Evolutionary conservation across 2,329 filamentous ascomycete genomes (phyloP).

Genomic region (Fusarium sp.): DNA sequence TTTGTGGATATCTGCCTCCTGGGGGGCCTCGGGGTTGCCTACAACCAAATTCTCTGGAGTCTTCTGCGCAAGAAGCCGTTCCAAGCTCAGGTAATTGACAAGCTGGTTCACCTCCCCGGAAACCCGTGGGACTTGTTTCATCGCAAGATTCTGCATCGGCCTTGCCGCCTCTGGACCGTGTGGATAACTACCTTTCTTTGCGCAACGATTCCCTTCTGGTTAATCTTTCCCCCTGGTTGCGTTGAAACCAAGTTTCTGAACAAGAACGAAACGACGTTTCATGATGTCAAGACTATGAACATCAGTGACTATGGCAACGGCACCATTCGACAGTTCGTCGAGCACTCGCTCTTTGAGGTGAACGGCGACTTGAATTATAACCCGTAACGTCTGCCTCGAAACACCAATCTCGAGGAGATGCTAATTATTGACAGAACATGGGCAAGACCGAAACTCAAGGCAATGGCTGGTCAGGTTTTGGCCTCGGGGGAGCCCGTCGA

Average conservation of each 20-base stretch:
- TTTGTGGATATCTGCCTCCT: not conserved
- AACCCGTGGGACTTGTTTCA: not conserved
- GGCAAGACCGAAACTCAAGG: not conserved
- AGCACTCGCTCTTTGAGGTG: not conserved
- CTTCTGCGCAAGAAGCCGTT: not conserved
- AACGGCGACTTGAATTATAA: not conserved
- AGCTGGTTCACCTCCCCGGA: not conserved
- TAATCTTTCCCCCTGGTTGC: not conserved
- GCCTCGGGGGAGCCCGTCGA: not conserved
- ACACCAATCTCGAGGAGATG: not conserved
- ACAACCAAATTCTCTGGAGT: not conserved
- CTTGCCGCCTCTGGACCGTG: fast-evolving
- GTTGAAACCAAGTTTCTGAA: not conserved
- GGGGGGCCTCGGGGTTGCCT: not conserved
- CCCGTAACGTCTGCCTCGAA: not conserved
- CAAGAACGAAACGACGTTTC: not conserved
- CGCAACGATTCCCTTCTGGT: not conserved
- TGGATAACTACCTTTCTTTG: not conserved
- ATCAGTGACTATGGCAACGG: not conserved
- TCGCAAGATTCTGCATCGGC: not conserved
- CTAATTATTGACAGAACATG: not conserved
- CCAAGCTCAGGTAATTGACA: not conserved
- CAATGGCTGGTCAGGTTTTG: not conserved
- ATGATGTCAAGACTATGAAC: not conserved
- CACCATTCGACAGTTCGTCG: not conserved